Evolutionary conservation across 441 rosid genomes (phyloP), one percentile per base, ranked within the genome.

Genomic region (Gossypium trilobum): DNA sequence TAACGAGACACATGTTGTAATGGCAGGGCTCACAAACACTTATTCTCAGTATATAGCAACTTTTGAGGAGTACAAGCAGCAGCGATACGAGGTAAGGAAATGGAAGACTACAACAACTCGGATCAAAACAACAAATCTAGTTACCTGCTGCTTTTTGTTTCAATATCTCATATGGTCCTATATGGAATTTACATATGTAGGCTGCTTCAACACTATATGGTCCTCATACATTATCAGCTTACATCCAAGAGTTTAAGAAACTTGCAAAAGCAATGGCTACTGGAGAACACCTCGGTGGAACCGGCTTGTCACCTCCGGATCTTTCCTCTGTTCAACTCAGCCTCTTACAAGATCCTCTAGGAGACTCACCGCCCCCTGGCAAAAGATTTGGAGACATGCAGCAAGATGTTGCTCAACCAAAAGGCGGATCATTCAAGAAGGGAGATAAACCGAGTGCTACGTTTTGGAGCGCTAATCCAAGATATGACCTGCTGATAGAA

Each of bases 161-260:
- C 33, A 16, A 23, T 39, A 5, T 54, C 57, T 71, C 27, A 58
- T 13, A 58, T n/a, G n/a, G 19, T n/a, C 54, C 14, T 50, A 46
- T 5, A 36, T 36, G 68, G 4, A 55, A 55, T 42, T 36, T 60
- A 70, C 27, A 31, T 7, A 17, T 80, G 76, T 81, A 88, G 87
- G 87, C 82, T 48, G 87, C 92, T 67, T 85, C 92, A 1, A 88
- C 92, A 5, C 84, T 88, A 17, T 88, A 88, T 7, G 92, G 90
- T 22, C 92, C 90, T 29, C 80, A 83, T 69, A 88, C 90, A 0
- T 51, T 88, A 73, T 79, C 84, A 4, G 88, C 90, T 50, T 88
- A 83, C 66, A 81, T 83, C 23, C 90, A 88, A 62, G 86, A 88
- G 59, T 88, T 86, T 77, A 73, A 69, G 62, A 76, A 75, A 77